These are phyloP conservation scores for Entophlyctis luteolus DNA, from an alignment of 192 early-diverging fungal species.

Conservation along the genomic window DNA sequence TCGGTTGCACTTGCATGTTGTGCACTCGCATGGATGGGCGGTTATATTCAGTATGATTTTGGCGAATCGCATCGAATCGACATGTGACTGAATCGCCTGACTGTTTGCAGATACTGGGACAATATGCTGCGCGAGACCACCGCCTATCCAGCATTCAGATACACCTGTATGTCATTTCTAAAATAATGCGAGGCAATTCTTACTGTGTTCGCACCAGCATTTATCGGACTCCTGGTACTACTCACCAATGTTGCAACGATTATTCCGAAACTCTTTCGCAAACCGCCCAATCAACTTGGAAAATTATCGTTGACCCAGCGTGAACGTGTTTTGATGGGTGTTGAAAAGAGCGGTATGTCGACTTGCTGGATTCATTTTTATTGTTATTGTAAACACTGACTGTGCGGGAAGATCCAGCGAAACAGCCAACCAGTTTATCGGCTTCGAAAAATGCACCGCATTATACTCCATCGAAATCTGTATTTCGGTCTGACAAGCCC, in stretches of 20 bases:
- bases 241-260: background rate
- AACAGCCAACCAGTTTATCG: background rate
- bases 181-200: background rate
- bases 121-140: background rate
- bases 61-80: background rate
- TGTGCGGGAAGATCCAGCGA: background rate
- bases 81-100: background rate
- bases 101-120: background rate
- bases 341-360: background rate
- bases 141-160: background rate
- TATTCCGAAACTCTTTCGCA: background rate
- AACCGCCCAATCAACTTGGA: background rate
- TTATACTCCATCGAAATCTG: background rate
- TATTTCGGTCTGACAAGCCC: background rate
- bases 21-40: background rate
- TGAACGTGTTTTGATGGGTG: background rate
- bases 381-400: background rate
- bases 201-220: background rate
- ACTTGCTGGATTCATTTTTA: background rate
- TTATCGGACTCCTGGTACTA: background rate
- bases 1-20: background rate
- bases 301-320: slow-evolving; percentile 3
- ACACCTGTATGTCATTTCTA: background rate
- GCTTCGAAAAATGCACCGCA: background rate
- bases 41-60: background rate